Evolutionary conservation across 805 yeast genomes (phyloP).

Genomic region (Kockiozyma suomiensis): DNA sequence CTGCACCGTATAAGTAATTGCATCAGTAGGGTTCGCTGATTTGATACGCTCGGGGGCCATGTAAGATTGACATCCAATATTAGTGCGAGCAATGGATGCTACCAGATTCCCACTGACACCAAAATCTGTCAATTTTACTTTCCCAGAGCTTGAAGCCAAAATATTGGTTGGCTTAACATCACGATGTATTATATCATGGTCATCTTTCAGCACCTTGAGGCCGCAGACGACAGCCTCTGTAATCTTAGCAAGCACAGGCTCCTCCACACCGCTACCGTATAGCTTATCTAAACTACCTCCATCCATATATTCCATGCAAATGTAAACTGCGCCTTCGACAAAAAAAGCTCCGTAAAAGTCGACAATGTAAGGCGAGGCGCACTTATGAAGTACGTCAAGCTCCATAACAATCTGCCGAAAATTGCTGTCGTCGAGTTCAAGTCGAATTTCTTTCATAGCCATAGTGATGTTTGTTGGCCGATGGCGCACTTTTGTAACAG

Average conservation of each 20-base stretch:
- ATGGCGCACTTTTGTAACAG: constrained; percentile 89
- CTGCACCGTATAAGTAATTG: constrained; percentile 83
- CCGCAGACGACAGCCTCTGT: constrained; percentile 81
- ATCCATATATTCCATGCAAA: constrained; percentile 98
- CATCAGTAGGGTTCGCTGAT: constrained; percentile 58
- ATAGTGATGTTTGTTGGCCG: constrained; percentile 87
- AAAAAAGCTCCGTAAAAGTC: constrained; percentile 98
- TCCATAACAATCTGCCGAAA: constrained; percentile 96
- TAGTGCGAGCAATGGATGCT: constrained; percentile 91
- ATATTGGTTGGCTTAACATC: constrained; percentile 97
- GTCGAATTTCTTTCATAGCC: constrained; percentile 97
- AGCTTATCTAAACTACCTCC: constrained; percentile 91
- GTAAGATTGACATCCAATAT: constrained; percentile 95
- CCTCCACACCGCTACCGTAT: constrained; percentile 66
- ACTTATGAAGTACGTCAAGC: constrained; percentile 87
- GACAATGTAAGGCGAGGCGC: constrained; percentile 86
- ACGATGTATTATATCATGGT: constrained; percentile 89
- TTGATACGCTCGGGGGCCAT: constrained; percentile 97
- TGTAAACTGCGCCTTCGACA: constrained; percentile 95
- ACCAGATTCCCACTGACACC: constrained; percentile 96
- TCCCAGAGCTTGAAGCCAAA: constrained; percentile 78
- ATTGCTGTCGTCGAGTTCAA: constrained; percentile 91
- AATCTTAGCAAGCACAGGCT: constrained; percentile 75
- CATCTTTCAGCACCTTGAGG: constrained; percentile 79
- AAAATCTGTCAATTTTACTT: constrained; percentile 89